Evolutionary conservation across 2,329 filamentous ascomycete genomes (phyloP).

Genomic region (Westerdykella sp.): DNA sequence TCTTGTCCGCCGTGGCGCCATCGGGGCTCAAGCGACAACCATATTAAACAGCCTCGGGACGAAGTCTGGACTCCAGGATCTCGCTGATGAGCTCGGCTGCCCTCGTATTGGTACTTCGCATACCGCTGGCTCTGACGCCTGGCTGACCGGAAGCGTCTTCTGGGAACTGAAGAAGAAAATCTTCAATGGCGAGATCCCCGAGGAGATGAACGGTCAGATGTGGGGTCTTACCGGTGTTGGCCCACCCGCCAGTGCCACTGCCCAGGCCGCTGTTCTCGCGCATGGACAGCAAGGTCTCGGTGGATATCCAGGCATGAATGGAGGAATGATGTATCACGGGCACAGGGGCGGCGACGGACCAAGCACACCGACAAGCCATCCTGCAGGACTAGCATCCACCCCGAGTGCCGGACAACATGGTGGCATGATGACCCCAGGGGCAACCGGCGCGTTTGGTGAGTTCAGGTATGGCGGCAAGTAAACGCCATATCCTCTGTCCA

Average conservation of each 20-base stretch:
- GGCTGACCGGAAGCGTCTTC: conserved; percentile 90
- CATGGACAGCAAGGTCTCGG: conserved; percentile 32
- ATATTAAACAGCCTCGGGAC: conserved; percentile 80
- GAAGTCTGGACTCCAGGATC: conserved; percentile 87
- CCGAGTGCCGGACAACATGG: conserved; percentile 55
- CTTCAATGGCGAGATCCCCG: conserved; percentile 73
- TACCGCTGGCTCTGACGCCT: conserved; percentile 87
- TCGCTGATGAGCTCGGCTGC: conserved; percentile 87
- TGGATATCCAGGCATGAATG: conserved; percentile 32
- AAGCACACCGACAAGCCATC: conserved; percentile 61
- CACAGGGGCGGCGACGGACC: conserved; percentile 47
- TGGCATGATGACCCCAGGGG: conserved; percentile 67
- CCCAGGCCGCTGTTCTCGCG: conserved; percentile 39
- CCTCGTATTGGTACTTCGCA: conserved; percentile 83
- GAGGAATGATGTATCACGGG: conserved; percentile 38
- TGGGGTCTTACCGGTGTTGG: conserved; percentile 73
- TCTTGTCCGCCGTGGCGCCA: conserved; percentile 50
- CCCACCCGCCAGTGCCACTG: conserved; percentile 51
- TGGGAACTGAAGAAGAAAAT: conserved; percentile 88
- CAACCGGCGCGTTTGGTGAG: conserved; percentile 67
- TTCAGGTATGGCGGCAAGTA: conserved; percentile 47
- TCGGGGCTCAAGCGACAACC: conserved; percentile 51
- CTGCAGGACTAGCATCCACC: conserved; percentile 46
- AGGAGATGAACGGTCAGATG: conserved; percentile 79
- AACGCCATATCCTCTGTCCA: too few relatives aligned